These are phyloP conservation scores for Sordariomycetes sp. DNA, from an alignment of 2,329 filamentous ascomycete genomes.

Conservation along the genomic window DNA sequence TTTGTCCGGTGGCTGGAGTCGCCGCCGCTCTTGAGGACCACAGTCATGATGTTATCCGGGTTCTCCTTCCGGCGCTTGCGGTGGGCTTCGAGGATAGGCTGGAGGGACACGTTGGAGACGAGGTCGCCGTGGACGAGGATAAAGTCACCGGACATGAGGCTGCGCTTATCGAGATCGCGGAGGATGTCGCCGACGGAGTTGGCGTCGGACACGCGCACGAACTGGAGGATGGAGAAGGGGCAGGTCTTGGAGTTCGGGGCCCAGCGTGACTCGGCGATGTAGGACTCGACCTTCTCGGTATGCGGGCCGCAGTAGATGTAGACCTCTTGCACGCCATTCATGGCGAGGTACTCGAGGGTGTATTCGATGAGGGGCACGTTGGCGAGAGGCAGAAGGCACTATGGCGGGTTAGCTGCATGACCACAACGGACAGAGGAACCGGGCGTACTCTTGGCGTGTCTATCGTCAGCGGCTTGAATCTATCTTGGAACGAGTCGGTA, in stretches of 20 bases:
- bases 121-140: slow-evolving; percentile 87
- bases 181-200: slow-evolving; percentile 88
- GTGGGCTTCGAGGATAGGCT: slow-evolving; percentile 66
- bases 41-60: slow-evolving; percentile 96
- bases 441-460: slow-evolving; percentile 71
- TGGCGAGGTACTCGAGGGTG: slow-evolving; percentile 89
- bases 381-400: slow-evolving; percentile 88
- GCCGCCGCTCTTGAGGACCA: slow-evolving; percentile 75
- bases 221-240: slow-evolving; percentile 70
- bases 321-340: slow-evolving; percentile 89
- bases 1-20: slow-evolving; percentile 63
- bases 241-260: slow-evolving; percentile 44
- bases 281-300: slow-evolving; percentile 75
- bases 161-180: slow-evolving; percentile 80
- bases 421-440: neutral
- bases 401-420: slow-evolving; percentile 1
- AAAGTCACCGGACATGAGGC: slow-evolving; percentile 82
- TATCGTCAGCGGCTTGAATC: slow-evolving; percentile 81
- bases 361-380: slow-evolving; percentile 96
- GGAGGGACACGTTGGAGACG: slow-evolving; percentile 81
- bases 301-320: slow-evolving; percentile 88
- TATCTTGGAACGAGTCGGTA: slow-evolving; percentile 87
- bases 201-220: slow-evolving; percentile 75
- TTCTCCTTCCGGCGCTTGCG: slow-evolving; percentile 70
- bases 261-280: slow-evolving; percentile 68